Base-by-base conservation (phyloP, 208 protist species). In the Leishmania aethiopica region DNA sequence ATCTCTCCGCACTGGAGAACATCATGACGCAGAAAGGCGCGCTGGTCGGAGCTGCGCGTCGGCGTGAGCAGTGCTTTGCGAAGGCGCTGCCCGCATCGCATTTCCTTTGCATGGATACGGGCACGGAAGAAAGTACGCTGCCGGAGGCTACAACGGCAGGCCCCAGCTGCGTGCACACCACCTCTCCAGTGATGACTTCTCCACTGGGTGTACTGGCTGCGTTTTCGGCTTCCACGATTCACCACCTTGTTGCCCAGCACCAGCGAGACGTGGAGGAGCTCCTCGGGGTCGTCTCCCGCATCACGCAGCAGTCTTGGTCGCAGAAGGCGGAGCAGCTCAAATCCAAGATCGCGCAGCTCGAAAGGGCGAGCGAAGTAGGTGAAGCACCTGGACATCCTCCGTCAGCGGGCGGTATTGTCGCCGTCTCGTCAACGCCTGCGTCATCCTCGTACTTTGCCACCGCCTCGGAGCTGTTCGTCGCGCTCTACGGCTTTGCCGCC, bases 201-300 rank as follows among this genome's bases (percentile, higher is more conserved):
- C 93, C 93, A 10, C 77, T 96, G 1, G 93, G 93, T 28, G 87
- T 96, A 11, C 84, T 96, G 32, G 53, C 53, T 28, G 85, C 85
- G 47, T 93, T 93, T 70, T 77, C 88, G 5, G 57, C 84, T 2
- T 84, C 87, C 55, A 79, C 84, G 0, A 40, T 86, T 0, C 90
- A 96, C 35, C 78, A 86, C 57, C 80, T 96, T 64, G 75, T 96
- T 72, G 86, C 86, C 1, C 89, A 94, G 75, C 89, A 93, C 60
- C 85, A 88, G 42, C 82, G 92, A n/a, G 89, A 94, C 49, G 82
- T 87, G 40, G 86, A 84, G 70, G 75, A 85, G 32, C 79, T 95
- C 57, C 84, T 95, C 35, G 80, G 81, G 5, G 85, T 86, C 25
- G 32, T 95, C 6, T 82, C 82, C 1, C 77, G 80, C 69, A 86